phyloP scores from a whole-genome alignment of 306 rosid genomes.

The Acmispon strigosus region DNA sequence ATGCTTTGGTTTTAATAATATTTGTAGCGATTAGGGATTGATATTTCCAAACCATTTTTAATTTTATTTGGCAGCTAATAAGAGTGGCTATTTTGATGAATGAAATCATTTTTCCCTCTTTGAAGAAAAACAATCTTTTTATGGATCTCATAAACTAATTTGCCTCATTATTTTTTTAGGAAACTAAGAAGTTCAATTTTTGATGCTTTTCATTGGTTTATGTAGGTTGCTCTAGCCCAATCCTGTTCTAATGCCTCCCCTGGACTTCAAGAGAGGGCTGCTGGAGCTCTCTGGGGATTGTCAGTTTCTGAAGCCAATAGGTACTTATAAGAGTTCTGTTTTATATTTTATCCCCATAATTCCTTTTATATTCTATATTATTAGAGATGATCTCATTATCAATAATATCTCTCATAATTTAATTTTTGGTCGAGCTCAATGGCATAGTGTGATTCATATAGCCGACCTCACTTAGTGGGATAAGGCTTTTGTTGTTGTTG shows the following conservation, averaged over 20 bases:
- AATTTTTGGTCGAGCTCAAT: too few species aligned
- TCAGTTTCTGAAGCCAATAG: conserved; percentile 99
- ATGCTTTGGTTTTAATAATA: too few species aligned
- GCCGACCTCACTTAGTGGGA: too few species aligned
- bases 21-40: too few species aligned
- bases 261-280: conserved; percentile 99
- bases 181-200: conserved; percentile 6
- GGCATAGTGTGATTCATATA: too few species aligned
- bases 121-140: not conserved
- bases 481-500: too few species aligned
- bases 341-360: conserved; percentile 1
- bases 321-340: conserved; percentile 34
- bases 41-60: not conserved
- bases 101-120: not conserved
- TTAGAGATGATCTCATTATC: too few species aligned
- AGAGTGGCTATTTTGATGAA: not conserved
- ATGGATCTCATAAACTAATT: not conserved
- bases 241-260: conserved; percentile 95
- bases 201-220: conserved; percentile 22
- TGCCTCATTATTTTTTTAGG: not conserved
- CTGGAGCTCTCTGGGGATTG: conserved; percentile 99
- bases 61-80: not conserved
- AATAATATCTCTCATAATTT: too few species aligned
- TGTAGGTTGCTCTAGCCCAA: conserved; percentile 96
- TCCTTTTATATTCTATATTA: conserved; percentile 3